Evolutionary conservation across 1,284 basidiomycete genomes (phyloP).

Genomic region (Pseudozyma sp.): DNA sequence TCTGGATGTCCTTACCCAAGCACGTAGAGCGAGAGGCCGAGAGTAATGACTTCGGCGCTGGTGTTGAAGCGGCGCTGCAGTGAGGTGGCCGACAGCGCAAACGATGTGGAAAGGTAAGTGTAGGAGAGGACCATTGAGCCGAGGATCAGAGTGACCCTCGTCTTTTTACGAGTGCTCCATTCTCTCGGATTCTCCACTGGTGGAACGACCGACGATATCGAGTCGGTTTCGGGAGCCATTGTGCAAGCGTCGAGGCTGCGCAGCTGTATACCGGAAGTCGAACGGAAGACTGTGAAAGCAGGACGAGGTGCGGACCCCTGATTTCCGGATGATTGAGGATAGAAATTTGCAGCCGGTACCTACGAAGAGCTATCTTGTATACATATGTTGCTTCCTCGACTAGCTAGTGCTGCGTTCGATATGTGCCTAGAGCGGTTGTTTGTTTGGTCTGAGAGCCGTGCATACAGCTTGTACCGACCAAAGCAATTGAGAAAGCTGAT

Average conservation of each 20-base stretch:
- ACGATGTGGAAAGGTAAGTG: constrained; percentile 44
- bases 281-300: too few relatives aligned
- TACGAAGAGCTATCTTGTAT: too few relatives aligned
- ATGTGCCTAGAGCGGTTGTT: too few relatives aligned
- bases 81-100: constrained; percentile 26
- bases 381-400: too few relatives aligned
- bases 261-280: too few relatives aligned
- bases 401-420: too few relatives aligned
- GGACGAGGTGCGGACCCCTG: too few relatives aligned
- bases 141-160: constrained; percentile 31
- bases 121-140: constrained; percentile 37
- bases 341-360: too few relatives aligned
- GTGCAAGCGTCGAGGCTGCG: neutral
- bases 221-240: constrained; percentile 3
- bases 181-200: constrained; percentile 36
- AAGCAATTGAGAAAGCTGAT: too few relatives aligned
- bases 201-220: constrained; percentile 1
- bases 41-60: constrained; percentile 33
- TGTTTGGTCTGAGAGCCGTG: too few relatives aligned
- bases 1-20: neutral
- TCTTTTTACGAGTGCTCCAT: constrained; percentile 35
- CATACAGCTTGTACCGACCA: too few relatives aligned
- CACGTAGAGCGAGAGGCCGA: constrained; percentile 40
- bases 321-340: too few relatives aligned
- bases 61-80: constrained; percentile 27